Evolutionary conservation across 208 protist genomes (phyloP).

Genomic region (Hexamita inflata): DNA sequence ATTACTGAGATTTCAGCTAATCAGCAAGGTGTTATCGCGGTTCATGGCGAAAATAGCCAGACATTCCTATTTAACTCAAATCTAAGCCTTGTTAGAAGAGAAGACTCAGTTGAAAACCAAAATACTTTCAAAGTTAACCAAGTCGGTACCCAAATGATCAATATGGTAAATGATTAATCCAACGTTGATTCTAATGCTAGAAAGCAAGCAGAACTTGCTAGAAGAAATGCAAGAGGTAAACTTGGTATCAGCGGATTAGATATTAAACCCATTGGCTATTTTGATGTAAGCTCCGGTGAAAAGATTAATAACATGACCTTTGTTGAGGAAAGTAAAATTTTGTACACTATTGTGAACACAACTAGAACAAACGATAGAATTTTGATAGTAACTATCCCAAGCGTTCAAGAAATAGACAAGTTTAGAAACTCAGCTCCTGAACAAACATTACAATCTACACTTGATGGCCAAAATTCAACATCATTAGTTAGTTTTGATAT

Average conservation of each 20-base stretch:
- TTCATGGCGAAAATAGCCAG: neutral
- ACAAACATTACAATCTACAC: neutral
- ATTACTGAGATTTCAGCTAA: neutral
- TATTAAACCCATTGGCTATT: neutral
- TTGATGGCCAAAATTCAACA: neutral
- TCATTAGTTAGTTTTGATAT: neutral
- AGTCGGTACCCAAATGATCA: too few species aligned
- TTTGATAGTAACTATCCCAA: neutral
- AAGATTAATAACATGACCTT: too few species aligned
- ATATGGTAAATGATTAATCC: too few species aligned
- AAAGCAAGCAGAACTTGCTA: neutral
- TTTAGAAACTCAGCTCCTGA: neutral
- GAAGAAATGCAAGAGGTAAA: constrained; percentile 8
- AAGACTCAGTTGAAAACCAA: neutral
- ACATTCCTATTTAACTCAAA: constrained; percentile 4
- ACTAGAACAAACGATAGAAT: neutral
- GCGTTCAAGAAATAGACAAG: neutral
- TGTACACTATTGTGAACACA: too few species aligned
- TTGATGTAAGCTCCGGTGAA: too few species aligned
- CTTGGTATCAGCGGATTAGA: constrained; percentile 13
- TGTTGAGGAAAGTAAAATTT: too few species aligned
- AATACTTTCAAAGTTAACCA: neutral
- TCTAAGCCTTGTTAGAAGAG: neutral
- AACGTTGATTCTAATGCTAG: too few species aligned
- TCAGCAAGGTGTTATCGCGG: neutral